Evolutionary conservation across 768 basidiomycete species (phyloP), one percentile per base, ranked within the genome.

Genomic region (Leccinum disarticulatum): DNA sequence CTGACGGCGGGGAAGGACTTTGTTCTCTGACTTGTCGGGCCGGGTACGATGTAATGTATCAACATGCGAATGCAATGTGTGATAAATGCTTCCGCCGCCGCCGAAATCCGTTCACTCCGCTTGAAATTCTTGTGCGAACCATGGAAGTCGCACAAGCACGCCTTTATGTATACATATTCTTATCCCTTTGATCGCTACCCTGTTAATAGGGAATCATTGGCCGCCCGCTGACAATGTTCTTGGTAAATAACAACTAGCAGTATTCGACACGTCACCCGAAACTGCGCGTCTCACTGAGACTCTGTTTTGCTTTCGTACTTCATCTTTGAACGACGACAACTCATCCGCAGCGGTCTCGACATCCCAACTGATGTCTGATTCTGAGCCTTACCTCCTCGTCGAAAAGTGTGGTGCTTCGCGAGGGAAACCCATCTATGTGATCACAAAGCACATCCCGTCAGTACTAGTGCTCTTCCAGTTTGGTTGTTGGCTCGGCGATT

Each of bases 1-100:
- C 80, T 98, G 30, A 96, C 95, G 5, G 87, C 83, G 33, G 82
- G 81, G 30, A 70, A 71, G 62, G 62, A 64, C 62, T 62, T 64
- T 60, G 60, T 64, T 55, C 63, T 74, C 35, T 75, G 55, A 64
- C 38, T 19, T n/a, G 36, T 48, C 60, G 50, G 33, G 17, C 59
- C 61, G 61, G 56, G 63, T 64, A 61, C 62, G 56, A 58, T 36
- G 61, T 61, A 64, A 56, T 57, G 62, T 64, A 61, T 43, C 43
- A 43, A 43, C 60, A 67, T 61, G 69, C 68, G 65, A 63, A 67
- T 70, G 51, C 64, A 64, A 67, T 61, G 67, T 41, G 33, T 51
- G 56, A 57, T 51, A 57, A 59, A 63, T 62, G 48, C 59, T 61
- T 62, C 68, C 61, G 64, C 53, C 52, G 46, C 63, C 52, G 46